phyloP scores from a whole-genome alignment of 2,329 filamentous ascomycete genomes.

The Ophiostoma sp. region DNA sequence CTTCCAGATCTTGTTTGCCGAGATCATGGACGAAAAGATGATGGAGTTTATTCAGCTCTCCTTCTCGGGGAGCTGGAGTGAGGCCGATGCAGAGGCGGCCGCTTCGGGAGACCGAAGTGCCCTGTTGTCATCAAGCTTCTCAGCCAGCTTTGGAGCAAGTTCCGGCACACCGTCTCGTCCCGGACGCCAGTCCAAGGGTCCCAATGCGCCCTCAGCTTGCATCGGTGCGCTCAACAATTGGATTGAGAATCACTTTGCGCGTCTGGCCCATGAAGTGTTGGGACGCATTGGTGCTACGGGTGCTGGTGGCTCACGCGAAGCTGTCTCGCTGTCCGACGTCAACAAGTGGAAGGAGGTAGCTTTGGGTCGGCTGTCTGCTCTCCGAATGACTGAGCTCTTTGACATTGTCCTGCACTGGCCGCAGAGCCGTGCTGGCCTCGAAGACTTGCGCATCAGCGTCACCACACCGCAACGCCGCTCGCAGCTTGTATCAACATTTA shows the following conservation, averaged over 20 bases:
- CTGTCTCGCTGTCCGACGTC: conserved; percentile 56
- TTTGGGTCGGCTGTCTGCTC: conserved; percentile 64
- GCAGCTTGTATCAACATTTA: conserved; percentile 69
- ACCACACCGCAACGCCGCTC: conserved; percentile 68
- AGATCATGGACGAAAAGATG: conserved; percentile 68
- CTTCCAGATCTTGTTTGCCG: conserved; percentile 70
- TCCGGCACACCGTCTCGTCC: background rate
- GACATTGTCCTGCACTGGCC: conserved; percentile 79
- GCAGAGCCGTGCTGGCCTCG: conserved; percentile 66
- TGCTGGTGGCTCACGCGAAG: conserved; percentile 34
- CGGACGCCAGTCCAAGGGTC: background rate
- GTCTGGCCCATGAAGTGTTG: conserved; percentile 63
- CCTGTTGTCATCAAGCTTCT: background rate
- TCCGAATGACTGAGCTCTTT: conserved; percentile 72
- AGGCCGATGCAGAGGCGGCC: conserved; percentile 16
- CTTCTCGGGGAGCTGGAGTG: conserved; percentile 64
- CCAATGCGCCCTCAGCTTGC: conserved; percentile 40
- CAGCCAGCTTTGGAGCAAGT: background rate
- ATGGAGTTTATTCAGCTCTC: conserved; percentile 60
- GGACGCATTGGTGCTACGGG: conserved; percentile 39
- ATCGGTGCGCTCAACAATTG: conserved; percentile 63
- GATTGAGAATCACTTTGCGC: conserved; percentile 67
- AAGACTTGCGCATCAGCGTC: conserved; percentile 71
- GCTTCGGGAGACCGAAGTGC: background rate
- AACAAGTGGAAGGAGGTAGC: conserved; percentile 72